phyloP scores from a whole-genome alignment of 441 rosid species.

The Populus hybrid region DNA sequence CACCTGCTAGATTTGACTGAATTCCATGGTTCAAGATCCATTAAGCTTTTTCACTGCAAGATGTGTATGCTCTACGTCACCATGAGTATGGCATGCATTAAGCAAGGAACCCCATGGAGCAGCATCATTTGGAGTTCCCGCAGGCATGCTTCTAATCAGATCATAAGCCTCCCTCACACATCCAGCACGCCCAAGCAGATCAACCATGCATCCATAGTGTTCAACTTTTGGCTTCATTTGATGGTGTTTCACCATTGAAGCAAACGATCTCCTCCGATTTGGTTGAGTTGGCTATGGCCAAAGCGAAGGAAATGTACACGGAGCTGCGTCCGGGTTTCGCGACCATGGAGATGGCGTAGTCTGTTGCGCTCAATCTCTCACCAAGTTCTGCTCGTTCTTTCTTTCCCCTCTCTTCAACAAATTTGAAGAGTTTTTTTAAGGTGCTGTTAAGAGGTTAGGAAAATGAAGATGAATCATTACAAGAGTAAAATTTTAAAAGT shows the following conservation, averaged over 20 bases:
- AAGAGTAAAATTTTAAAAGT: too few species aligned
- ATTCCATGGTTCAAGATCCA: constrained; percentile 60
- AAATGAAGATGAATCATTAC: too few species aligned
- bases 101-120: constrained; percentile 76
- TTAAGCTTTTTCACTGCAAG: constrained; percentile 57
- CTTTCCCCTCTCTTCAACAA: background rate
- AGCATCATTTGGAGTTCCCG: constrained; percentile 50
- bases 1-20: constrained; percentile 48
- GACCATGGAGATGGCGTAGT: constrained; percentile 71
- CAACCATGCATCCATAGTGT: constrained; percentile 84
- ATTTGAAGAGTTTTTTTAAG: background rate
- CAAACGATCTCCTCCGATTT: constrained; percentile 48
- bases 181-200: constrained; percentile 71
- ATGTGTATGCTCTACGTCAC: constrained; percentile 58
- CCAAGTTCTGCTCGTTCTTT: constrained; percentile 25
- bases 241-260: constrained; percentile 42
- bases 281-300: constrained; percentile 55
- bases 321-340: constrained; percentile 47
- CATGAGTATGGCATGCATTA: constrained; percentile 66
- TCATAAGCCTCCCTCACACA: constrained; percentile 59
- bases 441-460: background rate
- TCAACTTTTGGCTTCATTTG: constrained; percentile 55
- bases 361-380: constrained; percentile 53
- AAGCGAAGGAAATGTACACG: constrained; percentile 71
- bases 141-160: constrained; percentile 50